Evolutionary conservation across 2,329 filamentous ascomycete species (phyloP), one percentile per base, ranked within the genome.

Genomic region (Talaromyces pinophilus): DNA sequence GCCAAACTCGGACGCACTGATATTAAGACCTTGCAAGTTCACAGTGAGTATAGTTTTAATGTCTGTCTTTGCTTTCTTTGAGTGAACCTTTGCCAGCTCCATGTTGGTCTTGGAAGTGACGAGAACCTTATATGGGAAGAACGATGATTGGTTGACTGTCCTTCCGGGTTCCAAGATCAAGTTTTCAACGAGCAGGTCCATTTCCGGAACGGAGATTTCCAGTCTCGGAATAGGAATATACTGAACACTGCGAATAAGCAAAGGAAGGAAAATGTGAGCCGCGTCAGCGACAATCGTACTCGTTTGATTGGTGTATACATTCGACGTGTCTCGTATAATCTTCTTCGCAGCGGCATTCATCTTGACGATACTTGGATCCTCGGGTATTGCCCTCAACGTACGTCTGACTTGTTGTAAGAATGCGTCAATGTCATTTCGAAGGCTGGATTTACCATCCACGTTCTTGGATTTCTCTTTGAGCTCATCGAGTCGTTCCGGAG

Each of bases 151-250:
- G 76, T 97, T 94, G 72, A 96, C 84, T 0, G 92, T 96, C 66
- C 84, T 84, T 6, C 94, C 94, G 0, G 94, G 94, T 74, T 97
- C 92, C 38, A 98, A 84, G 67, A 98, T 90, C 38, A 98, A 83
- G 70, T 96, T 97, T 75, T 98, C 94, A 2, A 98, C 81, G 0
- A 98, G 82, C 5, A 98, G 85, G 72, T 97, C 93, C 64, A 96
- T 84, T 40, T 91, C 88, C 0, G 93, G 93, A 3, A 90, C 90
- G 0, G 92, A 90, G 5, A 97, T 83, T 77, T 97, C 94, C n/a
- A 97, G 79, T 4, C 94, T 89, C 0, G 93, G 93, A 62, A 98
- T 95, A 0, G 94, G 94, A 3, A 98, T 82, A 78, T 92, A 93
- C 75, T 97, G 93, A 38, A 98, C 84, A 2, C 87, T 87, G 70